Percentiles rank a stretch among this genome's conserved stretches.
Evolutionary conservation across 2,329 filamentous ascomycete genomes (phyloP).

Genomic region (Chrysoporthe austroafricana): DNA sequence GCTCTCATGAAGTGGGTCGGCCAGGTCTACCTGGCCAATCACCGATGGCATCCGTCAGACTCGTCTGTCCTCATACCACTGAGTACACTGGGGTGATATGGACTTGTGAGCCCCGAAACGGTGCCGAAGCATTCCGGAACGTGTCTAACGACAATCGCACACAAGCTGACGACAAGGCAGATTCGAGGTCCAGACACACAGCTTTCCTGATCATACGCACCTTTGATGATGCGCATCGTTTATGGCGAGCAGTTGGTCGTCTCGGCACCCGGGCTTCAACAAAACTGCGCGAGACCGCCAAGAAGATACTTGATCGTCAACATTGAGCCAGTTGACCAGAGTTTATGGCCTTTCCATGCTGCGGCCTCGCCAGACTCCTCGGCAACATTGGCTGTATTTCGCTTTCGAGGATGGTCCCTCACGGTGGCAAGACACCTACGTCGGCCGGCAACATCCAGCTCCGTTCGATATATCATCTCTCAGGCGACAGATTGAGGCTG

Average conservation of each 20-base stretch:
- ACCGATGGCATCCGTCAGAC: not conserved
- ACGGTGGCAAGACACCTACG: not conserved
- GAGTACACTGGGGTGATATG: not conserved
- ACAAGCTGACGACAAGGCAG: conserved; percentile 1
- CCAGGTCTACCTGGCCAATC: not conserved
- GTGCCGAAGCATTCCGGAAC: not conserved
- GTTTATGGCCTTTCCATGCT: too few species aligned
- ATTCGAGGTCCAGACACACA: not conserved
- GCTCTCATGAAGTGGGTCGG: not conserved
- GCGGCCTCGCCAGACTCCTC: not conserved
- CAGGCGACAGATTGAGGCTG: conserved; percentile 5
- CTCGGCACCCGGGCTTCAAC: not conserved
- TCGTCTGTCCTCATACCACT: not conserved
- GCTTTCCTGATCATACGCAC: not conserved
- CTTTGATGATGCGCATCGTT: not conserved
- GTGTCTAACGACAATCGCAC: not conserved
- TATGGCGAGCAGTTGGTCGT: not conserved
- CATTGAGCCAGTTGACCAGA: too few species aligned
- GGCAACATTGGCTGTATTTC: not conserved
- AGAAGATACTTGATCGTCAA: too few species aligned
- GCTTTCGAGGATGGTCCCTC: not conserved
- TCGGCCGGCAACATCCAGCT: not conserved
- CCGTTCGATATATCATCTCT: not conserved
- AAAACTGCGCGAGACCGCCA: not conserved
- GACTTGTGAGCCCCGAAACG: not conserved